Conservation (phyloP, 192 early-diverging fungal species). For the Coemansia sp. region DNA sequence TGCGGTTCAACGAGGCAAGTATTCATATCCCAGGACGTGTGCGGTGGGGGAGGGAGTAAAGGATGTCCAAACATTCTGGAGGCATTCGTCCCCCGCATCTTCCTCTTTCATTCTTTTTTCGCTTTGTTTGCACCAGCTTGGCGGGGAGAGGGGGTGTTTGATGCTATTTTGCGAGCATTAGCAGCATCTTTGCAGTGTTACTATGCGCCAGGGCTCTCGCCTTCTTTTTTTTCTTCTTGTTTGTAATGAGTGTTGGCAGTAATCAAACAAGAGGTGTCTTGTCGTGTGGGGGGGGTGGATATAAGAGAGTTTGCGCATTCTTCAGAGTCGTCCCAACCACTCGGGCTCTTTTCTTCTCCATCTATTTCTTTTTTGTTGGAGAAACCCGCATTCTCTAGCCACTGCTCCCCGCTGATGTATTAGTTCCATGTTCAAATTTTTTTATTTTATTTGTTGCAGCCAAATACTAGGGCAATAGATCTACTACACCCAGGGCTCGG, state of each 20-base stretch:
- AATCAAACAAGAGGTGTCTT: background rate
- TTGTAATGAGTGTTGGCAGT: background rate
- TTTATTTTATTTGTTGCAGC: too few species aligned
- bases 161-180: background rate
- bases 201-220: background rate
- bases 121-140: background rate
- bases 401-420: too few species aligned
- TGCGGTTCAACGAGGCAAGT: background rate
- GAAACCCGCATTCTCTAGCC: background rate
- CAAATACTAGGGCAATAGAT: background rate
- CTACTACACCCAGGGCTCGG: conserved; percentile 46
- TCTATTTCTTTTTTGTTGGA: background rate
- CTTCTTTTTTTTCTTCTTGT: background rate
- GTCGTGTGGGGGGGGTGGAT: background rate
- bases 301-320: background rate
- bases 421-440: too few species aligned
- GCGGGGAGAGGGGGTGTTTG: background rate
- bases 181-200: background rate
- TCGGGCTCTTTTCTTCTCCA: background rate
- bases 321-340: background rate
- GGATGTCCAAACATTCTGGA: conserved; percentile 5
- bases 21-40: too few species aligned
- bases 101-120: background rate
- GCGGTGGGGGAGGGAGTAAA: background rate
- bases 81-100: background rate